A percentile compares a stretch with the other conserved stretches of the same genome.
phyloP scores from a whole-genome alignment of 2,329 filamentous ascomycete species.

The Aspergillus terreus region DNA sequence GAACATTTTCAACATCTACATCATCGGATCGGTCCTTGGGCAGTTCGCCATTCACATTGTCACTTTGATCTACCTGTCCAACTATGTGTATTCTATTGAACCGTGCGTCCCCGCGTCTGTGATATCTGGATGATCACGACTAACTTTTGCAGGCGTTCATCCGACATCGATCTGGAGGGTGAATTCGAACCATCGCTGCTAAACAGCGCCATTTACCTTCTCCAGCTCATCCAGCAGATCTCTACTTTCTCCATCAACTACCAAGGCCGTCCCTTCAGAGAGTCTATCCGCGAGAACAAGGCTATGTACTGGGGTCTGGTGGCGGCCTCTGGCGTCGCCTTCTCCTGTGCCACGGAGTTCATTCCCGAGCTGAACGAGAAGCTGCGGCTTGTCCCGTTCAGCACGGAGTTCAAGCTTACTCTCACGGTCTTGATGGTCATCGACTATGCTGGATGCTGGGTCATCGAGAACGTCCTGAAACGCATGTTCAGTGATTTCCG shows the following conservation, averaged over 20 bases:
- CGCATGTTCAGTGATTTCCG: slow-evolving; percentile 81
- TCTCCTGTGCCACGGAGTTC: slow-evolving; percentile 91
- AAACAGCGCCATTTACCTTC: slow-evolving; percentile 93
- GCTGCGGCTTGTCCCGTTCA: slow-evolving; percentile 89
- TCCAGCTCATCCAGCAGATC: slow-evolving; percentile 98
- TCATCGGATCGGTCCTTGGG: slow-evolving; percentile 93
- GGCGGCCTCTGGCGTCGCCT: slow-evolving; percentile 83
- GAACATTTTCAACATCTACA: slow-evolving; percentile 99
- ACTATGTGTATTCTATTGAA: slow-evolving; percentile 78
- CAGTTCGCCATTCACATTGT: slow-evolving; percentile 95
- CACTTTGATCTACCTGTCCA: slow-evolving; percentile 90
- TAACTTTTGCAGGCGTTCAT: slow-evolving; percentile 42
- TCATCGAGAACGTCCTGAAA: slow-evolving; percentile 86
- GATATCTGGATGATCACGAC: slow-evolving; percentile 32
- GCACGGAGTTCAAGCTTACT: slow-evolving; percentile 78
- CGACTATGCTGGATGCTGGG: slow-evolving; percentile 82
- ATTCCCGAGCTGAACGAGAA: slow-evolving; percentile 92
- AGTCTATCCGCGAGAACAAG: slow-evolving; percentile 90
- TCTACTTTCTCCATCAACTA: slow-evolving; percentile 99
- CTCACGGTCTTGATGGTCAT: slow-evolving; percentile 81
- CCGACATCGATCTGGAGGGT: slow-evolving; percentile 81
- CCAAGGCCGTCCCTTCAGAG: slow-evolving; percentile 95
- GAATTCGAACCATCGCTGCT: slow-evolving; percentile 91
- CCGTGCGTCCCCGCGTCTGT: slow-evolving; percentile 58
- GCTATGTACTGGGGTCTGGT: slow-evolving; percentile 98